Percentiles rank a stretch among this genome's conserved stretches.
phyloP scores from a whole-genome alignment of 2,329 filamentous ascomycete genomes.

The Penicillium sclerotiorum region DNA sequence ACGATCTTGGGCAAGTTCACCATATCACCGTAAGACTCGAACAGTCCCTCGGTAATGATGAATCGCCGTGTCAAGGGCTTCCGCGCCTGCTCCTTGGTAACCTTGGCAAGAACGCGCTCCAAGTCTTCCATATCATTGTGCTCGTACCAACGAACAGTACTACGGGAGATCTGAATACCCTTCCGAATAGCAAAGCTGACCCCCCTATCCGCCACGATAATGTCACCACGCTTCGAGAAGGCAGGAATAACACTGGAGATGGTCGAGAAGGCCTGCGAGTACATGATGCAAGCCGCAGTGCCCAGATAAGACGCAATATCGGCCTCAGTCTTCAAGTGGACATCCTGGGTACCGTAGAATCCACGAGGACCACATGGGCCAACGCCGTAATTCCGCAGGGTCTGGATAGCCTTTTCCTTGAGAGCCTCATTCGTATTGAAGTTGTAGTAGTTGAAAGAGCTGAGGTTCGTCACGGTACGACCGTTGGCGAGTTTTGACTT shows the following conservation, averaged over 20 bases:
- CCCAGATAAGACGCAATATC: slow-evolving; percentile 91
- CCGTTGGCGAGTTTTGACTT: slow-evolving; percentile 88
- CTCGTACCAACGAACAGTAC: slow-evolving; percentile 89
- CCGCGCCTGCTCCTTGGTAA: slow-evolving; percentile 83
- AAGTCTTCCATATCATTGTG: slow-evolving; percentile 96
- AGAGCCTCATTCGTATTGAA: slow-evolving; percentile 89
- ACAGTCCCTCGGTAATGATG: slow-evolving; percentile 93
- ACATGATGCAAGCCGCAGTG: slow-evolving; percentile 86
- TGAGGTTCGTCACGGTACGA: slow-evolving; percentile 88
- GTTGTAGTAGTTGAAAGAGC: slow-evolving; percentile 97
- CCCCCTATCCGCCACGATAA: slow-evolving; percentile 92
- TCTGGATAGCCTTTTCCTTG: slow-evolving; percentile 93
- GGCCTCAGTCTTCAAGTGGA: slow-evolving; percentile 94
- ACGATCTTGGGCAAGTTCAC: slow-evolving; percentile 84
- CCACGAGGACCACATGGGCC: slow-evolving; percentile 95
- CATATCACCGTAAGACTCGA: slow-evolving; percentile 86
- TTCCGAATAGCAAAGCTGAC: slow-evolving; percentile 94
- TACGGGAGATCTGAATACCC: slow-evolving; percentile 88
- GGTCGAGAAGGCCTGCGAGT: slow-evolving; percentile 93
- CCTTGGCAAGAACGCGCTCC: slow-evolving; percentile 78
- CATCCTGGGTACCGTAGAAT: slow-evolving; percentile 97
- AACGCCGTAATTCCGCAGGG: slow-evolving; percentile 91
- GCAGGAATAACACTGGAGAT: slow-evolving; percentile 96
- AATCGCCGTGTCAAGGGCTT: slow-evolving; percentile 91
- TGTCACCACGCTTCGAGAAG: slow-evolving; percentile 95